A percentile compares a stretch with the other conserved stretches of the same genome.
These are phyloP conservation scores for Arabidopsis suecica DNA, from an alignment of 345 rosid species.

Conservation along the genomic window DNA sequence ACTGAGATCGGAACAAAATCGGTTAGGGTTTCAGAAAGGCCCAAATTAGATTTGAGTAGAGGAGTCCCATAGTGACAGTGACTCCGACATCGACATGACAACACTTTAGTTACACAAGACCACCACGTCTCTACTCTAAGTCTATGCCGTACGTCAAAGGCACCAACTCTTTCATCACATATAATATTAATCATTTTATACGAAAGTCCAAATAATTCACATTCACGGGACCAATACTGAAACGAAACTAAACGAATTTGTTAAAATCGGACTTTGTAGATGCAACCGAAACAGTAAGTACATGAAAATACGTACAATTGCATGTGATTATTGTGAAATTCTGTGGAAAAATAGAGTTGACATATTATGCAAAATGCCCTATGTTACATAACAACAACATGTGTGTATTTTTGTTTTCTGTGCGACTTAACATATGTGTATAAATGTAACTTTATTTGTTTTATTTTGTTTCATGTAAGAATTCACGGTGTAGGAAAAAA, in stretches of 20 bases:
- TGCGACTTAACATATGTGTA: not conserved
- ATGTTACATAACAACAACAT: no score
- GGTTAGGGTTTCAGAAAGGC: slow-evolving; percentile 33
- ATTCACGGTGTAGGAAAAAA: not conserved
- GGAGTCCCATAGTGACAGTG: slow-evolving; percentile 35
- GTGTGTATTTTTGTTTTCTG: not conserved
- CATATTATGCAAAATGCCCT: not conserved
- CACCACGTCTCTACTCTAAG: slow-evolving; percentile 32
- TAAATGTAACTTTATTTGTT: not conserved
- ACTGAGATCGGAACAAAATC: slow-evolving; percentile 10
- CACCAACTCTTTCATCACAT: slow-evolving; percentile 22
- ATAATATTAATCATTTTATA: not conserved
- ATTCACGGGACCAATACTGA: slow-evolving; percentile 21
- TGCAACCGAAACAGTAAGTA: slow-evolving; percentile 1
- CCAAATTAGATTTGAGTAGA: slow-evolving; percentile 38
- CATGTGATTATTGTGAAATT: not conserved
- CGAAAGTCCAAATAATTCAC: slow-evolving; percentile 18
- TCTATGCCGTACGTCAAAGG: slow-evolving; percentile 43
- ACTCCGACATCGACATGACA: slow-evolving; percentile 40
- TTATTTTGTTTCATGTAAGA: not conserved
- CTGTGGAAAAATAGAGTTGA: not conserved
- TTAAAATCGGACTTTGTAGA: not conserved
- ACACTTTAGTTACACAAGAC: slow-evolving; percentile 25
- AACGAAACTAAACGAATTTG: not conserved
- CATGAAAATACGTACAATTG: not conserved